These are phyloP conservation scores for Candida anglica DNA, from an alignment of 805 yeast genomes.

Conservation along the genomic window DNA sequence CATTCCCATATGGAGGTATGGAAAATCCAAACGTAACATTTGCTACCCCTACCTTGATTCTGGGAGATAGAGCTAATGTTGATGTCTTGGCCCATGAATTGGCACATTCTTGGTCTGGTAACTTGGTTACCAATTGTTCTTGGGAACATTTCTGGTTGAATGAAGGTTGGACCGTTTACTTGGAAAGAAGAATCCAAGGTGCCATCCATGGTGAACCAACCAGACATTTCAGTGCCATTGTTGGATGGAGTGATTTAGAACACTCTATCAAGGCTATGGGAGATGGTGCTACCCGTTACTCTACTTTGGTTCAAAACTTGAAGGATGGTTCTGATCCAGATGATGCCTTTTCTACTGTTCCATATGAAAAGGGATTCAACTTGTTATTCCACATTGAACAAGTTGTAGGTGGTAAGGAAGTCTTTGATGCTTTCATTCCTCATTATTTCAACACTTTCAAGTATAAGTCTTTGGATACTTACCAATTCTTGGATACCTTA, in stretches of 20 bases:
- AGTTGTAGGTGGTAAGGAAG: slow-evolving; percentile 56
- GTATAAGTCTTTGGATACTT: slow-evolving; percentile 72
- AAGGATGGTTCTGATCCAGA: slow-evolving; percentile 77
- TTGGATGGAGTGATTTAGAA: slow-evolving; percentile 83
- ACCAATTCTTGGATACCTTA: slow-evolving; percentile 71
- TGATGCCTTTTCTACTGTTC: slow-evolving; percentile 82
- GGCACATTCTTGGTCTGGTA: slow-evolving; percentile 92
- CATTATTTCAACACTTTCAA: slow-evolving; percentile 69
- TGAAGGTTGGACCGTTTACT: slow-evolving; percentile 94
- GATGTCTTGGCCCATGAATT: slow-evolving; percentile 91
- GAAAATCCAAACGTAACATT: slow-evolving; percentile 90
- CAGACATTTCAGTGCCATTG: slow-evolving; percentile 77
- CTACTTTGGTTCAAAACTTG: slow-evolving; percentile 67
- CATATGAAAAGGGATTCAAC: slow-evolving; percentile 88
- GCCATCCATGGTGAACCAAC: slow-evolving; percentile 72
- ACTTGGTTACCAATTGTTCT: slow-evolving; percentile 82
- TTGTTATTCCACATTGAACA: slow-evolving; percentile 72
- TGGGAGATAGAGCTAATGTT: slow-evolving; percentile 81
- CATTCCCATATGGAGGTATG: slow-evolving; percentile 90
- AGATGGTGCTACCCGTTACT: slow-evolving; percentile 44
- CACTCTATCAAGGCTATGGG: slow-evolving; percentile 67
- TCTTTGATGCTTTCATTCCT: slow-evolving; percentile 77
- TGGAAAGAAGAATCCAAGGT: slow-evolving; percentile 80
- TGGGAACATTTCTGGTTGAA: slow-evolving; percentile 96
- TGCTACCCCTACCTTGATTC: slow-evolving; percentile 83